Base-by-base conservation (phyloP, 495 filamentous ascomycete species). In the Hyaloscypha hepaticicola region DNA sequence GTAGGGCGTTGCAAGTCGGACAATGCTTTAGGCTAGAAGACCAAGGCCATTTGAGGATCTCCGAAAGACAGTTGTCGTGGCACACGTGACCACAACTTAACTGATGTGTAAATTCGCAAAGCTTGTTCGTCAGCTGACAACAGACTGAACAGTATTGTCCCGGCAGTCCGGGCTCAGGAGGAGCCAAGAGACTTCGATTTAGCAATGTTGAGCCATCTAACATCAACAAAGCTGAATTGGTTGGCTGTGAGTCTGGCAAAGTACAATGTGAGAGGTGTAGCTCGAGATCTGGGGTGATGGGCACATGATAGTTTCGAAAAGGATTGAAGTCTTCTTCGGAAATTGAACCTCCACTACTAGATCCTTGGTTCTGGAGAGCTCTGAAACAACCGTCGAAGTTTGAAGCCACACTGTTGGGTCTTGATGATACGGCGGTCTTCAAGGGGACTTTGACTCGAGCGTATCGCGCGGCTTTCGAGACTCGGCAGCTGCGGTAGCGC, bases 231-330 rank as follows among this genome's bases (percentile, higher is more conserved):
- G 26, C 52, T 55, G 52, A 55, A 26, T 16, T 55, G 52, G 19
- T 55, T 16, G 52, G 24, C 52, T 55, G 52, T 22, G 52, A 55
- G 52, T 55, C 52, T 22, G 52, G 52, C 52, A 55, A 55, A 55
- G 52, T 55, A 55, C 52, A 55, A 6, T 55, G 3, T 14, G 52
- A 55, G 52, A 55, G 52, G 26, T 55, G 19, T 5, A 5, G 8
- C 24, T 25, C 16, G 5, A 55, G 19, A 29, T 7, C 52, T 55
- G 16, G 52, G 22, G 52, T 55, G 52, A 55, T 55, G 12, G 52
- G 52, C 26, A 21, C 52, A 55, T 26, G 21, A 55, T 55, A 55
- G 52, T 55, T 55, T 29, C 52, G 21, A 25, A 55, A 55, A 29
- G 52, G 8, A 14, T 25, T 25, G 26, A 27, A 26, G 52, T 5